Base-by-base conservation (phyloP, 2,329 filamentous ascomycete genomes). In the Nakataea oryzae region DNA sequence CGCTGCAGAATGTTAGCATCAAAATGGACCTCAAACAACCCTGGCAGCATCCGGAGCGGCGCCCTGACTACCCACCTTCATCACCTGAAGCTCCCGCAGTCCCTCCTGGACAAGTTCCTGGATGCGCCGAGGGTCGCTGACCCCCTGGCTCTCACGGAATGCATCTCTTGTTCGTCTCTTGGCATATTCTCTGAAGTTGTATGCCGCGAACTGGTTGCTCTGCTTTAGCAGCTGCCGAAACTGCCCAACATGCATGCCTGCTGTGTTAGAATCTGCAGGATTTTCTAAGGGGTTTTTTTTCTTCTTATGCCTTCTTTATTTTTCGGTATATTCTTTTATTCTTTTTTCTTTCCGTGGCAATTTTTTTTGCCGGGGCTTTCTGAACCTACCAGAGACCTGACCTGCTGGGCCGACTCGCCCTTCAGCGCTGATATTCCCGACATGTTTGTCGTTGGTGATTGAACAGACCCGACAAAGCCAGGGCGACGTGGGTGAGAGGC, bases 161-260 rank as follows among this genome's bases (percentile, higher is more conserved):
- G 91, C 88, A 79, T 97, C 95, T 73, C 84, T 85, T 73, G 95
- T 96, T 75, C 93, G 86, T 72, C 95, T 88, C 76, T 87, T 89
- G 61, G 95, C 93, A 76, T 99, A 99, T 75, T 97, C 93, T 77
- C 95, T 86, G 82, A 97, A 99, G 78, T 97, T 99, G 81, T 97
- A 99, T 68, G 89, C 86, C 65, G 91, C 85, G 75, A 99, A 97
- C 72, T 96, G 90, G 65, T 83, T 82, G 65, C 91, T 87, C 74
- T 95, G 89, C 69, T 93, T 89, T 70, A 97, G 81, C 69, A 99
- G 81, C 71, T 93, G 93, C 67, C 95, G 93, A 77, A 96, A 97
- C 93, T 96, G 66, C 41, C 24, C 41, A 9, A n/a, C 21, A 24
- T n/a, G 8, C 41, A 50, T 13, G 41, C 21, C 21, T 50, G n/a